Conservation (phyloP, 176 grass and related monocot genomes). For the Metroxylon sagu region DNA sequence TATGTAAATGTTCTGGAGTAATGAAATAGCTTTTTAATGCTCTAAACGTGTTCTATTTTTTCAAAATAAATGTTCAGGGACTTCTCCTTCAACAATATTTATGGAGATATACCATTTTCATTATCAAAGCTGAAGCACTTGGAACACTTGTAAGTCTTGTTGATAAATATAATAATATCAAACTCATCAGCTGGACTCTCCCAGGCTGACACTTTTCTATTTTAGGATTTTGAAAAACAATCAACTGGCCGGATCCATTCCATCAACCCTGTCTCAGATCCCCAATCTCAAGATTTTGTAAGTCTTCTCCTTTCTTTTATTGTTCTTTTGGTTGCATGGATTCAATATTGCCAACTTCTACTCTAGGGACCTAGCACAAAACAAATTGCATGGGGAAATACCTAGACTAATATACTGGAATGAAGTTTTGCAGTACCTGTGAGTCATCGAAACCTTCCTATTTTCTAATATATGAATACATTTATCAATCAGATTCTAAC, state of each 20-base stretch:
- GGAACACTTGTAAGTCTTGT: slow-evolving; percentile 52
- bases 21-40: neutral
- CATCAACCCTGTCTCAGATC: slow-evolving; percentile 84
- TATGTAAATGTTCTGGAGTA: neutral
- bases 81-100: slow-evolving; percentile 86
- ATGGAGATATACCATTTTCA: slow-evolving; percentile 89
- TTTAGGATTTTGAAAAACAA: slow-evolving; percentile 93
- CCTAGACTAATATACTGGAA: slow-evolving; percentile 99
- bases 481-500: too few relatives aligned
- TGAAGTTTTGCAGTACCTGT: slow-evolving; percentile 95
- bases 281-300: slow-evolving; percentile 93
- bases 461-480: neutral
- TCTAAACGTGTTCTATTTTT: neutral
- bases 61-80: slow-evolving; percentile 31
- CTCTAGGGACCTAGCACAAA: slow-evolving; percentile 84
- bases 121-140: slow-evolving; percentile 86
- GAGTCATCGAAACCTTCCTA: slow-evolving; percentile 16
- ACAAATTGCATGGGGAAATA: slow-evolving; percentile 85
- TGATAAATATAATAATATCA: neutral
- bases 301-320: slow-evolving; percentile 11
- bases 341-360: slow-evolving; percentile 1
- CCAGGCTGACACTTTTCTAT: neutral
- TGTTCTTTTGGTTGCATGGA: neutral
- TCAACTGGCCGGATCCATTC: slow-evolving; percentile 65
- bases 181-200: too few relatives aligned